Conservation (phyloP, 1,139 yeast genomes). For the Candida sanyaensis region DNA sequence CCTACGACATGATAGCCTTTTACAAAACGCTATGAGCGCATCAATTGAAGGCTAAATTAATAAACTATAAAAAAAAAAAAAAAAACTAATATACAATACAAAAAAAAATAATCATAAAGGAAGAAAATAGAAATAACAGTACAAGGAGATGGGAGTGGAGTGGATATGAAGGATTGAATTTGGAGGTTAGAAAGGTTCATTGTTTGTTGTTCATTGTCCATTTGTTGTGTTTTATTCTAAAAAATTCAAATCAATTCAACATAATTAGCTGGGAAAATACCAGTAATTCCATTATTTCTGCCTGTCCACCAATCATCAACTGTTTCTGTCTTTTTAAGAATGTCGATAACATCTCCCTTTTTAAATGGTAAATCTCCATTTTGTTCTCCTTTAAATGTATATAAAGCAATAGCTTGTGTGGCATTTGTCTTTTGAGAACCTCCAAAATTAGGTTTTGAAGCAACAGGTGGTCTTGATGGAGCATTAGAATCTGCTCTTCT, state of each 20-base stretch:
- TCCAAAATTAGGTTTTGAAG: constrained; percentile 58
- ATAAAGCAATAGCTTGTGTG: constrained; percentile 87
- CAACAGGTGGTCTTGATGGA: constrained; percentile 40
- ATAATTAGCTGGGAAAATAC: constrained; percentile 96
- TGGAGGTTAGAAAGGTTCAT: no score
- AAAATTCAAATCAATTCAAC: constrained; percentile 67
- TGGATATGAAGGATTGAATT: neutral
- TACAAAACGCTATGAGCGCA: neutral
- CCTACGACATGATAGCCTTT: neutral
- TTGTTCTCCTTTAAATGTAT: constrained; percentile 88
- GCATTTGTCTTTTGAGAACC: constrained; percentile 45
- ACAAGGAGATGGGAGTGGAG: neutral
- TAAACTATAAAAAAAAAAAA: no score
- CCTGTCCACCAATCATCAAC: constrained; percentile 99
- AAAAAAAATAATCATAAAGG: neutral
- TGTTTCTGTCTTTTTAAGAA: constrained; percentile 80
- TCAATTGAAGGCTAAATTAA: neutral
- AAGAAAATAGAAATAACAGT: neutral
- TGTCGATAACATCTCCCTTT: constrained; percentile 93
- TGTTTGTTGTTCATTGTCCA: no score
- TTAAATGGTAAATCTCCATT: constrained; percentile 86
- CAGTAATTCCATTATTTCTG: constrained; percentile 74
- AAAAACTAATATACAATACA: neutral
- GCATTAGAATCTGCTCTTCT: constrained; percentile 18
- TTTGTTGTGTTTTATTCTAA: neutral